Conservation (phyloP, 371 early-diverging fungal species). For the Smittium culicis region DNA sequence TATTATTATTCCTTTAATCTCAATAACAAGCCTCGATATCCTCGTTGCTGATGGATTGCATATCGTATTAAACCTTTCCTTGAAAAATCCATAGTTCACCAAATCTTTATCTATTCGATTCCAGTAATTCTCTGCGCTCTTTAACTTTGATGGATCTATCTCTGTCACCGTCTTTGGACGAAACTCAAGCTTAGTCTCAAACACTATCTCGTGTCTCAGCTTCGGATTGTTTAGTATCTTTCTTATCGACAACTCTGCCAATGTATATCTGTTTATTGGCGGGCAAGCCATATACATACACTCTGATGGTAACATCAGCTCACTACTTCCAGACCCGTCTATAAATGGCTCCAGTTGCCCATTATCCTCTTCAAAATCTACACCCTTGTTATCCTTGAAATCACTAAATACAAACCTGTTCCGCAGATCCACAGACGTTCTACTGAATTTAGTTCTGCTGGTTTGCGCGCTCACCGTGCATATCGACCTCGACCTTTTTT, state of each 20-base stretch:
- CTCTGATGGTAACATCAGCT: too few species aligned
- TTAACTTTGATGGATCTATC: slow-evolving; percentile 26
- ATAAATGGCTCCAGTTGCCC: too few species aligned
- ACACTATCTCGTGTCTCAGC: slow-evolving; percentile 32
- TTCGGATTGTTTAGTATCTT: slow-evolving; percentile 32
- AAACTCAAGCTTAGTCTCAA: slow-evolving; percentile 35
- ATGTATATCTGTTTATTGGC: slow-evolving; percentile 32
- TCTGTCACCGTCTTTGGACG: slow-evolving; percentile 30
- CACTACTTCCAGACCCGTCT: too few species aligned
- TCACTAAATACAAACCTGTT: too few species aligned
- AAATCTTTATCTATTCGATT: slow-evolving; percentile 19
- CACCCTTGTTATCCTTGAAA: too few species aligned
- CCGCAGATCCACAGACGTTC: too few species aligned
- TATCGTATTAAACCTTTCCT: neutral
- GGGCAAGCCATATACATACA: too few species aligned
- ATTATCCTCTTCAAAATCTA: too few species aligned
- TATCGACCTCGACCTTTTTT: too few species aligned
- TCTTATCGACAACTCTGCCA: slow-evolving; percentile 31
- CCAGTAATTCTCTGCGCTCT: slow-evolving; percentile 28
- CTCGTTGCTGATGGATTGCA: slow-evolving; percentile 3
- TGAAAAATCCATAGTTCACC: slow-evolving; percentile 4
- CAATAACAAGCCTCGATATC: slow-evolving; percentile 20
- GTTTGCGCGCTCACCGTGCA: too few species aligned
- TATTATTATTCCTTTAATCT: slow-evolving; percentile 29
- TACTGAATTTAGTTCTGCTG: too few species aligned